A percentile compares a stretch with the other conserved stretches of the same genome.
Conservation (phyloP, 1,284 basidiomycete species). For the Stygiomarasmius scandens region DNA sequence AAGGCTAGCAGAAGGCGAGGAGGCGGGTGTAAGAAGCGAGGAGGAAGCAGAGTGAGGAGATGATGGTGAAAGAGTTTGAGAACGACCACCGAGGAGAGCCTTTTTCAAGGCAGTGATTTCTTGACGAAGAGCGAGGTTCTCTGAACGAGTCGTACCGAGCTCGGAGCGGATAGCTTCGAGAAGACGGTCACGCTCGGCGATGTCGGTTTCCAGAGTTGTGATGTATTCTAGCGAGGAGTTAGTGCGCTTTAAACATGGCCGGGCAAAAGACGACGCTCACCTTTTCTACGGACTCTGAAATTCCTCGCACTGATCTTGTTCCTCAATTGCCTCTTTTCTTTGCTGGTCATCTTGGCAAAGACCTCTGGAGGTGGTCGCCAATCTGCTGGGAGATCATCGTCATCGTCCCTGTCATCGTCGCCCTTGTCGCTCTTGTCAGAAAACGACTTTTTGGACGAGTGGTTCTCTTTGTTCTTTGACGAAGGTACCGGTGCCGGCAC, state of each 20-base stretch:
- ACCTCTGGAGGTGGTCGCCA: conserved; percentile 90
- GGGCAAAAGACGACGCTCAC: no score
- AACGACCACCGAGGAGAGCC: conserved; percentile 66
- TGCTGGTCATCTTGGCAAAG: conserved; percentile 93
- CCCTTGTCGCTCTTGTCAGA: conserved; percentile 32
- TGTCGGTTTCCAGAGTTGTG: conserved; percentile 89
- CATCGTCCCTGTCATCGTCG: conserved; percentile 40
- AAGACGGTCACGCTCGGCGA: conserved; percentile 89
- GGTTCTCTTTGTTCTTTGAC: conserved; percentile 11
- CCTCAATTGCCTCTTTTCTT: conserved; percentile 94
- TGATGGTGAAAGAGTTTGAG: conserved; percentile 31
- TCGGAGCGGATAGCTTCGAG: conserved; percentile 89
- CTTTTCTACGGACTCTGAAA: conserved; percentile 92
- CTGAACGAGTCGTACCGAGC: conserved; percentile 75
- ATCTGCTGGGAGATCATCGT: conserved; percentile 65
- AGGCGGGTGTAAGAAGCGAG: conserved; percentile 31
- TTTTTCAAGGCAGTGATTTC: conserved; percentile 87
- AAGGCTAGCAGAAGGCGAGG: conserved; percentile 12
- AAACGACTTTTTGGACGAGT: not conserved
- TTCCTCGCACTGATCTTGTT: conserved; percentile 98
- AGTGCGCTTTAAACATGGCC: no score
- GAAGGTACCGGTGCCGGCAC: conserved; percentile 9
- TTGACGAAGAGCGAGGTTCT: conserved; percentile 84
- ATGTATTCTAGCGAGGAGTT: conserved; percentile 80
- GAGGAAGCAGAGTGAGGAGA: conserved; percentile 24